Evolutionary conservation across 164 flowering plant genomes (phyloP).

Genomic region (Nelumbo lutea): DNA sequence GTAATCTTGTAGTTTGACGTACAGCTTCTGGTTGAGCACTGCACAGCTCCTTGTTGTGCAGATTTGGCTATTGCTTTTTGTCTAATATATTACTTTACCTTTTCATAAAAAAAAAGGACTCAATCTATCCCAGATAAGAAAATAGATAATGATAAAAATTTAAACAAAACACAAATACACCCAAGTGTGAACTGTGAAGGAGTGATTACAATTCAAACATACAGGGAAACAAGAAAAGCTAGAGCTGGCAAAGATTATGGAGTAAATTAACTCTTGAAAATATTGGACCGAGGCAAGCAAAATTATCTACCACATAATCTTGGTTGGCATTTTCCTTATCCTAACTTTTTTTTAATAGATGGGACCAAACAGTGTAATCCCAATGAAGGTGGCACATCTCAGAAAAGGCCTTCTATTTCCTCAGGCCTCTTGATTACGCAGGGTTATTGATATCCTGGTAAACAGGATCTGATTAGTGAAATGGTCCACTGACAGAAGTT

Average conservation of each 20-base stretch:
- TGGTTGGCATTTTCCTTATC: neutral
- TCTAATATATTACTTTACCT: no score
- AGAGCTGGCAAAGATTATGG: neutral
- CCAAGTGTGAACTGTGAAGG: neutral
- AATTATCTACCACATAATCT: neutral
- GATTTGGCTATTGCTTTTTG: no score
- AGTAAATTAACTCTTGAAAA: neutral
- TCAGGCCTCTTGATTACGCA: neutral
- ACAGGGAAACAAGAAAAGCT: neutral
- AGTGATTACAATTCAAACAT: neutral
- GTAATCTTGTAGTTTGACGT: no score
- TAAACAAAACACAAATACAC: neutral
- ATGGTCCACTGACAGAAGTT: neutral
- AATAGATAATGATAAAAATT: neutral
- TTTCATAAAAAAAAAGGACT: neutral
- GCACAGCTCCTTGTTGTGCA: no score
- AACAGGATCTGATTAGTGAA: neutral
- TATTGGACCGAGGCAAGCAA: neutral
- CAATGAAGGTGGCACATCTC: neutral
- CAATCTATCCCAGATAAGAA: neutral
- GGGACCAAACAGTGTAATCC: no score
- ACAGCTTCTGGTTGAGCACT: no score
- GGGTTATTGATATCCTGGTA: neutral
- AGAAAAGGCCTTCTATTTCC: neutral
- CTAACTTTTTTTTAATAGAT: neutral